Percentiles rank a stretch among this genome's conserved stretches.
These are phyloP conservation scores for Pulveroboletus sp. DNA, from an alignment of 768 basidiomycete genomes.

Conservation along the genomic window DNA sequence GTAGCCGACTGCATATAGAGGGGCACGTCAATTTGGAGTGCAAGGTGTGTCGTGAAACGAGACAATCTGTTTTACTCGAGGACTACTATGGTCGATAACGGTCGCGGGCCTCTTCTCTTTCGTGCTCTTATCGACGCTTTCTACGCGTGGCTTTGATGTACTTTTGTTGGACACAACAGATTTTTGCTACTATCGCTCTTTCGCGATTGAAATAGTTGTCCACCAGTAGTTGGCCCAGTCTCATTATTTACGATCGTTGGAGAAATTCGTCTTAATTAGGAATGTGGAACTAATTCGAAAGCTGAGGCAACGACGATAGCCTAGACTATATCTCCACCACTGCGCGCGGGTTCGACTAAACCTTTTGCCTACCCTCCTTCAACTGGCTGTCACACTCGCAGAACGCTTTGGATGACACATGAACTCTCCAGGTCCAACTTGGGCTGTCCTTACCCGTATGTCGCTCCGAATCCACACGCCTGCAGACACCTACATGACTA, in stretches of 20 bases:
- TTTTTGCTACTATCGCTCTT: not conserved
- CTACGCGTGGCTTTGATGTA: not conserved
- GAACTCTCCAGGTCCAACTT: conserved; percentile 26
- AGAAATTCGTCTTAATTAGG: too few relatives aligned
- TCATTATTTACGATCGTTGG: too few relatives aligned
- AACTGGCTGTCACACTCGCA: not conserved
- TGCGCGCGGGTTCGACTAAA: too few relatives aligned
- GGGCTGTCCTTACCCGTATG: conserved; percentile 25
- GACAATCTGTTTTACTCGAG: not conserved
- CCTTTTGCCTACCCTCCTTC: too few relatives aligned
- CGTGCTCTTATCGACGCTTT: not conserved
- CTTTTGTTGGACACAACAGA: not conserved
- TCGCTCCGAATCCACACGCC: conserved; percentile 2
- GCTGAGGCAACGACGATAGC: too few relatives aligned
- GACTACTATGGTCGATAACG: conserved; percentile 11
- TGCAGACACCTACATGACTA: not conserved
- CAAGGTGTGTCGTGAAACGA: not conserved
- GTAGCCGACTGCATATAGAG: conserved; percentile 28
- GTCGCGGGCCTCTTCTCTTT: not conserved
- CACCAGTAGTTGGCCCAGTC: too few relatives aligned
- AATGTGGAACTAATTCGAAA: too few relatives aligned
- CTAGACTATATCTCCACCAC: too few relatives aligned
- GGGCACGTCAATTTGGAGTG: not conserved
- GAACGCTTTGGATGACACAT: not conserved
- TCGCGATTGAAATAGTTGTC: not conserved